phyloP scores from a whole-genome alignment of 2,329 filamentous ascomycete genomes.

The Rhynchosporium graminicola region DNA sequence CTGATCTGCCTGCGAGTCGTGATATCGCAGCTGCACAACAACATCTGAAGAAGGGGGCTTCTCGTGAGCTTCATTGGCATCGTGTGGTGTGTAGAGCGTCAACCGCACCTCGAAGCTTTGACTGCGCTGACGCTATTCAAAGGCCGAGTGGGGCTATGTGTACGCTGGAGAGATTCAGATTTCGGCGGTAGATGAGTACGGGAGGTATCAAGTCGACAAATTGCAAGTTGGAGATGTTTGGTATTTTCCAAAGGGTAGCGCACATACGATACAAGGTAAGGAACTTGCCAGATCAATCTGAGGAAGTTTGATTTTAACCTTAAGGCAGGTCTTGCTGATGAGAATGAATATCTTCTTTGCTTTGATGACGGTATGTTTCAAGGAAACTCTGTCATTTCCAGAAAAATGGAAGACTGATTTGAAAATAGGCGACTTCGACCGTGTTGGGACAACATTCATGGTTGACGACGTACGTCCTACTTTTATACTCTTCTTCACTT shows the following conservation, averaged over 20 bases:
- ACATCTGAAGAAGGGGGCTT: slow-evolving; percentile 65
- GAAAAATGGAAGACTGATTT: slow-evolving; percentile 3
- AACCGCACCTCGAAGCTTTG: too few relatives aligned
- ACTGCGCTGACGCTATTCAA: neutral
- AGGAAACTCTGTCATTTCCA: too few relatives aligned
- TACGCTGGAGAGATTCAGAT: slow-evolving; percentile 59
- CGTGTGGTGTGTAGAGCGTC: slow-evolving; percentile 52
- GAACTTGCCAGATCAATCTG: neutral
- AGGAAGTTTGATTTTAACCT: slow-evolving; percentile 5
- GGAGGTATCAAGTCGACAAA: slow-evolving; percentile 54
- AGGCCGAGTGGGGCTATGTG: slow-evolving; percentile 69
- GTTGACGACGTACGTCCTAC: neutral
- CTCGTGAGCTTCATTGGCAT: slow-evolving; percentile 69
- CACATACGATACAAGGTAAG: slow-evolving; percentile 59
- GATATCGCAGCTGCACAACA: slow-evolving; percentile 70
- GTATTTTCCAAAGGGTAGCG: slow-evolving; percentile 68
- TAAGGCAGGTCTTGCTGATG: slow-evolving; percentile 54
- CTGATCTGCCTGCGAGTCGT: slow-evolving; percentile 64
- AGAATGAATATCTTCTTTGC: slow-evolving; percentile 67
- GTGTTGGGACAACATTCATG: slow-evolving; percentile 42
- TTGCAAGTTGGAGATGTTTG: slow-evolving; percentile 65
- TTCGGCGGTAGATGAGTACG: slow-evolving; percentile 63
- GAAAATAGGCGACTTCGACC: slow-evolving; percentile 58
- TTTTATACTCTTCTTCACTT: neutral
- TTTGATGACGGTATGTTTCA: slow-evolving; percentile 57